Evolutionary conservation across 2,329 filamentous ascomycete genomes (phyloP).

Genomic region (Ophiostoma sp.): DNA sequence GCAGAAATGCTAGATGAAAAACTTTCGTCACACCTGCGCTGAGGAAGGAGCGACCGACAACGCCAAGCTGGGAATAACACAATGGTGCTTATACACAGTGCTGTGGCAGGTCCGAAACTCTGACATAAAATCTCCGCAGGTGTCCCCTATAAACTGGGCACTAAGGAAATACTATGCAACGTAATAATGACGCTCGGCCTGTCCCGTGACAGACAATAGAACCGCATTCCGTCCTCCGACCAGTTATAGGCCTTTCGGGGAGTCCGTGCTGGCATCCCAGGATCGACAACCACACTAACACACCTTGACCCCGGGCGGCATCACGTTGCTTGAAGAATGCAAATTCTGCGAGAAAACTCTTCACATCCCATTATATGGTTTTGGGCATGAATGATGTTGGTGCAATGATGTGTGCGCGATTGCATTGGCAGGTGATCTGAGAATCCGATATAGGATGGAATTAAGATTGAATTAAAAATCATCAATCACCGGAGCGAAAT

Average conservation of each 20-base stretch:
- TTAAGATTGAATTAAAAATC: not conserved
- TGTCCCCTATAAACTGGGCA: not conserved
- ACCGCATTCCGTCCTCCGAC: slow-evolving; percentile 5
- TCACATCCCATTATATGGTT: not conserved
- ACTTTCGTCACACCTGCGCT: not conserved
- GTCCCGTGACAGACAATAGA: slow-evolving; percentile 5
- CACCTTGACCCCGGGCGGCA: not conserved
- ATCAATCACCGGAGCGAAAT: not conserved
- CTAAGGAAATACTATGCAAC: not conserved
- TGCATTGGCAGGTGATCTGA: not conserved
- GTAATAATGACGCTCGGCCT: not conserved
- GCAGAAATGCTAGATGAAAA: not conserved
- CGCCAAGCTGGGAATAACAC: not conserved
- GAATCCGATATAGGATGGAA: not conserved
- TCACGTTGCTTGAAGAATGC: not conserved
- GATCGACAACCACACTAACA: not conserved
- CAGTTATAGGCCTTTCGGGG: slow-evolving; percentile 1
- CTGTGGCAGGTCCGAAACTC: not conserved
- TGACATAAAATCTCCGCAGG: not conserved
- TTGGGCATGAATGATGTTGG: not conserved
- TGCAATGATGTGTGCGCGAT: not conserved
- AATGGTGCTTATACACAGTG: not conserved
- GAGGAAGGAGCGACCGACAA: slow-evolving; percentile 2
- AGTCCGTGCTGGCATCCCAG: not conserved
- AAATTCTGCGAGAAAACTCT: not conserved